A percentile compares a stretch with the other conserved stretches of the same genome.
Evolutionary conservation across 2,329 filamentous ascomycete genomes (phyloP).

Genomic region (Calonectria leucothoes): DNA sequence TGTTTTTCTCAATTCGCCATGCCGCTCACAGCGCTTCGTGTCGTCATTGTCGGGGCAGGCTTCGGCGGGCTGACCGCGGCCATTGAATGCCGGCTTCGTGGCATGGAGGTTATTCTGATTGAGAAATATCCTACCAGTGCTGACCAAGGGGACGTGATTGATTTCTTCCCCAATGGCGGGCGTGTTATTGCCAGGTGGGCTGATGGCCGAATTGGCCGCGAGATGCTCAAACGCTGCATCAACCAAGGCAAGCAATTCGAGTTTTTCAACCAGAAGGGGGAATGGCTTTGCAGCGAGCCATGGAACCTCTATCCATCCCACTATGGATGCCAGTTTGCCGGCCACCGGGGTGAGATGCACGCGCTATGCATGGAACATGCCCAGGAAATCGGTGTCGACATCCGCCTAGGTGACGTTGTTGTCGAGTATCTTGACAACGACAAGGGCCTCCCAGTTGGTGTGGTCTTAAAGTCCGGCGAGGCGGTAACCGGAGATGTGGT

Average conservation of each 20-base stretch:
- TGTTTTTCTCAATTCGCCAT: too few species aligned
- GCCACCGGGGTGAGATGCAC: not conserved
- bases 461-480: not conserved
- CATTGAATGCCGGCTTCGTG: conserved; percentile 68
- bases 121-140: conserved; percentile 54
- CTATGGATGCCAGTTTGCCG: not conserved
- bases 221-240: not conserved
- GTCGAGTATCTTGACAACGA: not conserved
- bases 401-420: not conserved
- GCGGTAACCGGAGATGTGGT: not conserved
- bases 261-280: not conserved
- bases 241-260: not conserved
- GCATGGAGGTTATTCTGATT: conserved; percentile 58
- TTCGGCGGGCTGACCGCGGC: conserved; percentile 70
- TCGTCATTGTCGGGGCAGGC: conserved; percentile 49
- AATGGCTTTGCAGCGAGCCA: not conserved
- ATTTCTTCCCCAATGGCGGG: conserved; percentile 6
- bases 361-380: not conserved
- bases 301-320: not conserved
- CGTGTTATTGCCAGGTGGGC: not conserved
- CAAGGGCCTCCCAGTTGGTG: not conserved
- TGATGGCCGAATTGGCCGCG: not conserved
- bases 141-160: conserved; percentile 24
- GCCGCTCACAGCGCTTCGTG: not conserved
- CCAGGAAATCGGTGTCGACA: not conserved